Evolutionary conservation across 208 protist species (phyloP), one percentile per base, ranked within the genome.

Genomic region (Crithidia expoeki): DNA sequence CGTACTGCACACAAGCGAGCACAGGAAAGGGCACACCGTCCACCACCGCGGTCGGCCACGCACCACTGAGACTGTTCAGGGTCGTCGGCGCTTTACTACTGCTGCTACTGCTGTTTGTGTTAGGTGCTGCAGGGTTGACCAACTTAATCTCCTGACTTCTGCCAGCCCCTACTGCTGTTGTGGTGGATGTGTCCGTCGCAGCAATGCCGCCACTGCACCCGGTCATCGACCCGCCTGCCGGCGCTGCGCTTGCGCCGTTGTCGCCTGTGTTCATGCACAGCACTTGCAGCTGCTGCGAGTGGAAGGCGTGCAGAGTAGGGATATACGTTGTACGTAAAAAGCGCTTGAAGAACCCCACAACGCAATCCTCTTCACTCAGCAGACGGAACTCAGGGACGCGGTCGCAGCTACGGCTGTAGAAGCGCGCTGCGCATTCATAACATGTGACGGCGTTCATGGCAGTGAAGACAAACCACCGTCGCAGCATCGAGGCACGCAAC

Each of bases 371-470:
- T 25, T 79, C 61, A 50, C 72, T 68, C 33, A 80, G 63, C 25
- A 72, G 40, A 30, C 69, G 66, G 42, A 81, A 65, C 58, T 85
- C 81, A 0, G 84, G 80, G 1, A 89, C 80, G 34, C 81, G 77
- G 33, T 84, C 80, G 36, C 72, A 74, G 75, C 88, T 90, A 42
- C 84, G 81, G 30, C 81, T 72, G 57, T 79, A 85, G 76, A 96
- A 96, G 6, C 77, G 77, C 34, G 73, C 40, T 2, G 80, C 84
- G 68, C 80, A 87, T 56, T 89, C 80, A 76, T 93, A 90, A 68
- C 90, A 96, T 47, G 88, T 89, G n/a, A 94, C 63, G 42, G 88
- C 81, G 72, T 96, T 96, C 90, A 96, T 96, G 3, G 86, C 74
- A 9, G 83, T 93, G 51, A 91, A 90, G 19, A 92, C 84, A 58